Base-by-base conservation (phyloP, 441 rosid genomes). In the Aquilaria agallochum region DNA sequence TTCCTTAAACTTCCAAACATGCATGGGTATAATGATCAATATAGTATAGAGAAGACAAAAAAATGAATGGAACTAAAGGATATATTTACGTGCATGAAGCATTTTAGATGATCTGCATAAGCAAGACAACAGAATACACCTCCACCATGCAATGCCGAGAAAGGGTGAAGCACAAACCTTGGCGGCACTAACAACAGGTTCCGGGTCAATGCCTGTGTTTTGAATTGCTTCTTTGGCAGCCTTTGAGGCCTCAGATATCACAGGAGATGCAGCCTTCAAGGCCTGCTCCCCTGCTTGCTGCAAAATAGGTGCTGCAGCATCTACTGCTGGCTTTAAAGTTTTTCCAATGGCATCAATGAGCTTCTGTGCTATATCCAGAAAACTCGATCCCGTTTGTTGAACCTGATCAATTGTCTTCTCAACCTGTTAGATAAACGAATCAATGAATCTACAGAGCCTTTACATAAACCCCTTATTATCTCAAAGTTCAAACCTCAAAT, bases 161-260 rank as follows among this genome's bases (percentile, higher is more conserved):
- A 58, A 15, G 34, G 40, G 45, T 6, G 31, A 53, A 31, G 13
- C 11, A 45, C 70, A 9, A 51, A 88, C 98, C 98, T 93, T 93
- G 36, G 90, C 94, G 74, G 87, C 98, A 69, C 50, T 68, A 46
- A 69, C 51, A 65, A 89, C 89, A 9, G 95, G 84, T 58, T 92
- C 76, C 5, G 91, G 56, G 65, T 93, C 88, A 75, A 93, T 33
- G 66, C 97, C 98, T 50, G 87, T 63, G 78, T 83, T 75, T 68
- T 90, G 84, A 80, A 93, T 77, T 51, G 90, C 96, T 71, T 93
- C 97, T 73, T 86, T 90, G 30, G 92, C 97, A 75, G 85, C 86
- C 87, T 78, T 93, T 0, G 97, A 75, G 54, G 83, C 92, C 76
- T 88, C 97, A 0, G 95, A 88, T 65, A 90, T 61, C 4, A 79